Evolutionary conservation across 768 basidiomycete species (phyloP).

Genomic region (Phanerochaete sordida): DNA sequence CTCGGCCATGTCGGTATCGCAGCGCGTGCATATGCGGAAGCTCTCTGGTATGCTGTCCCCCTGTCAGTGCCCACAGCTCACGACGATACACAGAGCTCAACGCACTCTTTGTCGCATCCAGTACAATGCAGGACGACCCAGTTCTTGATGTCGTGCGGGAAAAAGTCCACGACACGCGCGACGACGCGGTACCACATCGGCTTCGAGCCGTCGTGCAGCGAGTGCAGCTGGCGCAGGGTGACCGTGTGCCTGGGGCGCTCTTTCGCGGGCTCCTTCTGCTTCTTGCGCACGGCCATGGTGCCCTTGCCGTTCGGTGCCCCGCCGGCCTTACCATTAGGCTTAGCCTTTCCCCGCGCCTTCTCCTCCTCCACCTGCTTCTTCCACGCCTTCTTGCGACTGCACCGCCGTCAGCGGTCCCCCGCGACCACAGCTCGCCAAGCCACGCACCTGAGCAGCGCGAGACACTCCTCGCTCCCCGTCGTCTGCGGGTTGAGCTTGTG

Average conservation of each 20-base stretch:
- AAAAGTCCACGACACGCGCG: constrained; percentile 53
- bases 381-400: constrained; percentile 32
- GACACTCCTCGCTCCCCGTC: constrained; percentile 35
- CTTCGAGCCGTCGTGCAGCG: constrained; percentile 17
- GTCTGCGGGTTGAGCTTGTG: constrained; percentile 36
- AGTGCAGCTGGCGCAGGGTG: constrained; percentile 36
- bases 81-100: neutral
- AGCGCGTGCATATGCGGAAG: constrained; percentile 41
- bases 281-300: neutral
- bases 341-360: neutral
- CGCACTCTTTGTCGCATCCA: constrained; percentile 50
- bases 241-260: neutral
- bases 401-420: neutral
- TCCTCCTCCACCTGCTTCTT: constrained; percentile 20
- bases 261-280: neutral
- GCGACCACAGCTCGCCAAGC: neutral
- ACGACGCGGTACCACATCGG: constrained; percentile 39
- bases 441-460: constrained; percentile 40
- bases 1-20: constrained; percentile 47
- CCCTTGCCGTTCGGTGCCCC: neutral
- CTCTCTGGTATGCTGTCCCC: constrained; percentile 39
- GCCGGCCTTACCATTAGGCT: neutral
- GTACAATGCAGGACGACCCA: constrained; percentile 48
- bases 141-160: constrained; percentile 46
- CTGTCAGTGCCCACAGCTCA: neutral